Evolutionary conservation across 352 stramenopile genomes (phyloP).

Genomic region (Globisporangium ultimum): DNA sequence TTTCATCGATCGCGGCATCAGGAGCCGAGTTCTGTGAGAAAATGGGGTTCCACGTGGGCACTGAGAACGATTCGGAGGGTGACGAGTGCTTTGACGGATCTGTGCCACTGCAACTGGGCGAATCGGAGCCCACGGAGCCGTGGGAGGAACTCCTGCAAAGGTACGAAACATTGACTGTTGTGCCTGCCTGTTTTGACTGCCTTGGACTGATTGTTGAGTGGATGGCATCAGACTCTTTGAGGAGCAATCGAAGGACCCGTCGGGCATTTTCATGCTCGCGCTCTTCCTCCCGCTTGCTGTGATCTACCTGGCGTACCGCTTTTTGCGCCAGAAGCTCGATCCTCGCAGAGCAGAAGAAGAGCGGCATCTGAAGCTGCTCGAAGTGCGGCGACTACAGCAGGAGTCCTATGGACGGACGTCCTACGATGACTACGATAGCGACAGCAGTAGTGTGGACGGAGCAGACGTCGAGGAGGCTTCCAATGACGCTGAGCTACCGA

Average conservation of each 20-base stretch:
- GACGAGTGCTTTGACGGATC: conserved; percentile 83
- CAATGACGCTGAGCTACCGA: conserved; percentile 13
- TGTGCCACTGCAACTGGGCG: conserved; percentile 49
- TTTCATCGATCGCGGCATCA: conserved; percentile 48
- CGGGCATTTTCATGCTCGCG: conserved; percentile 54
- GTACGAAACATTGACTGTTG: conserved; percentile 4
- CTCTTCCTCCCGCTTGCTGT: conserved; percentile 57
- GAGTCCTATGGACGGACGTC: conserved; percentile 47
- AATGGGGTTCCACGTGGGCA: conserved; percentile 81
- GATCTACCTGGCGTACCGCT: conserved; percentile 45
- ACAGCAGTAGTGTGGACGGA: conserved; percentile 21
- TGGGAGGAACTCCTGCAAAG: conserved; percentile 47
- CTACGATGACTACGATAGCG: conserved; percentile 54
- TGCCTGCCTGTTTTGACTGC: no score
- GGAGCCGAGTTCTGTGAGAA: conserved; percentile 66
- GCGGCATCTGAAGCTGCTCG: conserved; percentile 59
- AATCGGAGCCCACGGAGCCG: conserved; percentile 52
- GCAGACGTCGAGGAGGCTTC: conserved; percentile 4
- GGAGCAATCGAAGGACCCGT: conserved; percentile 70
- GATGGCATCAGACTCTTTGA: conserved; percentile 37
- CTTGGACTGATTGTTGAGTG: no score
- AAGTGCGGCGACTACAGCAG: conserved; percentile 72
- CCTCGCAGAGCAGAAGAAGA: conserved; percentile 23
- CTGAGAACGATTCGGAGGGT: conserved; percentile 58
- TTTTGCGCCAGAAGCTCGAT: conserved; percentile 43